Percentiles rank a stretch among this genome's conserved stretches.
These are phyloP conservation scores for Coemansia sp. DNA, from an alignment of 192 early-diverging fungal genomes.

Conservation along the genomic window DNA sequence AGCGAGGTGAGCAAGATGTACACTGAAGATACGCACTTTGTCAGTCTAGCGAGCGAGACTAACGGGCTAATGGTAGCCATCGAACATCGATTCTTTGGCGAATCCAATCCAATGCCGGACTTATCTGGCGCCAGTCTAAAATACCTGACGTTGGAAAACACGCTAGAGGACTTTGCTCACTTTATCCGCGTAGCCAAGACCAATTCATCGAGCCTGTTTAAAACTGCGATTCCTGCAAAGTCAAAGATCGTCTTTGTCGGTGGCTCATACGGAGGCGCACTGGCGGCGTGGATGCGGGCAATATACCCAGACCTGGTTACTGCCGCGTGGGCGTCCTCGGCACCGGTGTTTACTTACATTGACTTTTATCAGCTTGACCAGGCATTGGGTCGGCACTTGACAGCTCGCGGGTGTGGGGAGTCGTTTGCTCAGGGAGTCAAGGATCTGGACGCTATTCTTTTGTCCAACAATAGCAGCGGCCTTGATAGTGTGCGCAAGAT, in stretches of 20 bases:
- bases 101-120: slow-evolving; percentile 57
- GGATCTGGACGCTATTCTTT: slow-evolving; percentile 41
- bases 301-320: slow-evolving; percentile 64
- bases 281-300: slow-evolving; percentile 76
- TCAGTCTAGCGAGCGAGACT: slow-evolving; percentile 54
- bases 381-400: slow-evolving; percentile 30
- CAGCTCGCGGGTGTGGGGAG: slow-evolving; percentile 37
- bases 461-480: slow-evolving; percentile 20
- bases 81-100: slow-evolving; percentile 69
- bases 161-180: slow-evolving; percentile 35
- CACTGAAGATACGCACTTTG: slow-evolving; percentile 22
- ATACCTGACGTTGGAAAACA: slow-evolving; percentile 34
- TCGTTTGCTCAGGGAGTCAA: slow-evolving; percentile 48
- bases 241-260: slow-evolving; percentile 60
- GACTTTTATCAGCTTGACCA: slow-evolving; percentile 65
- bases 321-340: slow-evolving; percentile 72
- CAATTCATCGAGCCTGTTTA: slow-evolving; percentile 16
- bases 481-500: slow-evolving; percentile 14
- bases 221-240: slow-evolving; percentile 13
- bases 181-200: slow-evolving; percentile 29
- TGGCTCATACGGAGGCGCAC: slow-evolving; percentile 71
- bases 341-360: slow-evolving; percentile 62
- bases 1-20: slow-evolving; percentile 12
- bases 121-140: slow-evolving; percentile 41
- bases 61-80: slow-evolving; percentile 61